Percentiles rank a stretch among this genome's conserved stretches.
phyloP scores from a whole-genome alignment of 306 rosid genomes.

The Cucurbita argyrosperma region DNA sequence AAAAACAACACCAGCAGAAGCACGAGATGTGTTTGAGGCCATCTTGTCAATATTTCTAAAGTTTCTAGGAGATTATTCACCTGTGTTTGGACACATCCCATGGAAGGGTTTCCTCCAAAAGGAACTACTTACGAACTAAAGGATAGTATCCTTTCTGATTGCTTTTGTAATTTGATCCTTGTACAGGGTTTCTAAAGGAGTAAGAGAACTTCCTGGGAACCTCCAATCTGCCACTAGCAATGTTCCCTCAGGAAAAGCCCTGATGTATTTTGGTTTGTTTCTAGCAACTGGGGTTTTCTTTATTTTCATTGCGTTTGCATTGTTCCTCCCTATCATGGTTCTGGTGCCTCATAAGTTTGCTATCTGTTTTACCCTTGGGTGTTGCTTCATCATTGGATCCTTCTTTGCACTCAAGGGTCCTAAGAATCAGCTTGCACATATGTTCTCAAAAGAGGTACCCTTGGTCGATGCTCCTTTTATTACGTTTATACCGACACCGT shows the following conservation, averaged over 20 bases:
- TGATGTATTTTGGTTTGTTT: slow-evolving; percentile 68
- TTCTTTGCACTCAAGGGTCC: slow-evolving; percentile 85
- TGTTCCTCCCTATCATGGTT: slow-evolving; percentile 92
- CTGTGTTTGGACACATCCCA: background rate
- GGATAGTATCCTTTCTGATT: background rate
- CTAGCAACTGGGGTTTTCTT: slow-evolving; percentile 79
- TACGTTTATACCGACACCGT: background rate
- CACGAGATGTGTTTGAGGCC: background rate
- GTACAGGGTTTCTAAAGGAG: slow-evolving; percentile 78
- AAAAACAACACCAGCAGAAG: background rate
- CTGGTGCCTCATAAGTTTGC: slow-evolving; percentile 91
- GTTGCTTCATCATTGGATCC: slow-evolving; percentile 71
- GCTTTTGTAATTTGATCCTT: slow-evolving; percentile 9
- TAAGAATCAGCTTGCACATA: slow-evolving; percentile 64
- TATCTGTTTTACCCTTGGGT: slow-evolving; percentile 81
- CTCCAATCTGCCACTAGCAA: slow-evolving; percentile 71
- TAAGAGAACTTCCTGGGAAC: slow-evolving; percentile 82
- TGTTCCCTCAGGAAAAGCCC: slow-evolving; percentile 85
- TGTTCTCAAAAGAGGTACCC: slow-evolving; percentile 71
- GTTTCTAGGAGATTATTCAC: background rate
- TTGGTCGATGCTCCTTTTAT: background rate
- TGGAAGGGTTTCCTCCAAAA: background rate
- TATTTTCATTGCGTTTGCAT: slow-evolving; percentile 67
- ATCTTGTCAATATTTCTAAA: background rate
- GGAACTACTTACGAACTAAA: background rate